A percentile compares a stretch with the other conserved stretches of the same genome.
phyloP scores from a whole-genome alignment of 2,329 filamentous ascomycete species.

The Talaromyces sp. region DNA sequence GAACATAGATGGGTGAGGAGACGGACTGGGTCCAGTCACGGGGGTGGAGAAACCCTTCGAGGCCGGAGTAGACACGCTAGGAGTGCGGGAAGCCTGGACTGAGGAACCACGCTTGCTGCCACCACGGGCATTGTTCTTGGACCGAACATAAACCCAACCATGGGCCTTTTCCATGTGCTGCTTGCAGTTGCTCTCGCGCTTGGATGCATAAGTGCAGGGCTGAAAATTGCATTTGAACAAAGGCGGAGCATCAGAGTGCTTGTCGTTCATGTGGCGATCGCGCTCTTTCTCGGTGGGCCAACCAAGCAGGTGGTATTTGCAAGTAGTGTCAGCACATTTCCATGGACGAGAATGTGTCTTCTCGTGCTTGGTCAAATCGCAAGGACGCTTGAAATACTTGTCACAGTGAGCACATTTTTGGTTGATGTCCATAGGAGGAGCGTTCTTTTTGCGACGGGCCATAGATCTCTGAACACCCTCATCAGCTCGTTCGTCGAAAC shows the following conservation, averaged over 20 bases:
- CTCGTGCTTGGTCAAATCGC: slow-evolving; percentile 95
- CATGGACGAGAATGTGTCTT: slow-evolving; percentile 96
- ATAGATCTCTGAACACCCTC: slow-evolving; percentile 90
- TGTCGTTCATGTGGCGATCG: slow-evolving; percentile 94
- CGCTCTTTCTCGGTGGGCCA: slow-evolving; percentile 99
- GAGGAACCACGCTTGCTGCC: slow-evolving; percentile 45
- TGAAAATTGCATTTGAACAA: slow-evolving; percentile 82
- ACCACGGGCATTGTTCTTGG: slow-evolving; percentile 85
- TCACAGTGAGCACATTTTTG: slow-evolving; percentile 81
- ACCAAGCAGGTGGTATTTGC: slow-evolving; percentile 87
- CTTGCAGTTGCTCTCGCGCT: slow-evolving; percentile 95
- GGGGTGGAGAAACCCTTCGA: slow-evolving; percentile 58
- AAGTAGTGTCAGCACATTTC: slow-evolving; percentile 81
- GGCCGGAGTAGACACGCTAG: slow-evolving; percentile 60
- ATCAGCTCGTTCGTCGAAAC: slow-evolving; percentile 61
- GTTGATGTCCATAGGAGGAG: slow-evolving; percentile 78
- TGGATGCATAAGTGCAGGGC: slow-evolving; percentile 89
- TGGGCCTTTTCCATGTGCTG: slow-evolving; percentile 99
- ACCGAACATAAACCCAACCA: slow-evolving; percentile 84
- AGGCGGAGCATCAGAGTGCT: slow-evolving; percentile 78
- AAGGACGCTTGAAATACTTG: slow-evolving; percentile 95
- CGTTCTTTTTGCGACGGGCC: slow-evolving; percentile 94
- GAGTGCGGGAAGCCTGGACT: slow-evolving; percentile 46
- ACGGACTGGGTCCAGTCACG: slow-evolving; percentile 32
- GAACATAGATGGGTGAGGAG: slow-evolving; percentile 24